Conservation (phyloP, 768 basidiomycete genomes). For the Gymnopilus dilepis region DNA sequence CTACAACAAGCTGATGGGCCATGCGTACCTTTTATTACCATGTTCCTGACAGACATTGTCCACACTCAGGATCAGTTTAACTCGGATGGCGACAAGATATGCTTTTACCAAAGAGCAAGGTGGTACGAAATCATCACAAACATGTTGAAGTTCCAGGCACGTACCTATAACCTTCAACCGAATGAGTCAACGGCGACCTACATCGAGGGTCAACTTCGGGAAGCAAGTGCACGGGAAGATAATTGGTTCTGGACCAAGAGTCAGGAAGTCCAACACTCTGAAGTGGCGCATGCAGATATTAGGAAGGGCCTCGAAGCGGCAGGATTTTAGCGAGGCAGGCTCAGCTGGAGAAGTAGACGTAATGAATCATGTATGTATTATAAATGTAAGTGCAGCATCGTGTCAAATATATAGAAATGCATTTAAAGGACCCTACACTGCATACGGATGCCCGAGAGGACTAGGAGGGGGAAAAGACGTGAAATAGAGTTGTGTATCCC, state of each 20-base stretch:
- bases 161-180: conserved; percentile 53
- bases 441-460: background rate
- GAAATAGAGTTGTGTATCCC: conserved; percentile 39
- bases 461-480: conserved; percentile 1
- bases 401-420: conserved; percentile 27
- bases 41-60: conserved; percentile 65
- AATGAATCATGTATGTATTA: conserved; percentile 27
- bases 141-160: conserved; percentile 63
- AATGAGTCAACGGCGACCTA: conserved; percentile 51
- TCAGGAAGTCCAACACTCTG: conserved; percentile 62
- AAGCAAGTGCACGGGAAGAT: conserved; percentile 44
- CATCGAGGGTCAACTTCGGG: conserved; percentile 51
- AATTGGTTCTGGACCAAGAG: conserved; percentile 63
- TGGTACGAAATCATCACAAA: conserved; percentile 59
- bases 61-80: conserved; percentile 57
- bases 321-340: conserved; percentile 51
- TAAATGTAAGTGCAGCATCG: conserved; percentile 28
- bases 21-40: conserved; percentile 71
- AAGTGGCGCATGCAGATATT: conserved; percentile 67
- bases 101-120: conserved; percentile 59
- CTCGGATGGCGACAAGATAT: conserved; percentile 43
- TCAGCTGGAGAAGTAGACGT: background rate
- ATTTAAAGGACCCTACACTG: conserved; percentile 4
- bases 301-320: conserved; percentile 71
- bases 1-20: conserved; percentile 55